Conservation (phyloP, 2,329 filamentous ascomycete genomes). For the Talaromyces sp. region DNA sequence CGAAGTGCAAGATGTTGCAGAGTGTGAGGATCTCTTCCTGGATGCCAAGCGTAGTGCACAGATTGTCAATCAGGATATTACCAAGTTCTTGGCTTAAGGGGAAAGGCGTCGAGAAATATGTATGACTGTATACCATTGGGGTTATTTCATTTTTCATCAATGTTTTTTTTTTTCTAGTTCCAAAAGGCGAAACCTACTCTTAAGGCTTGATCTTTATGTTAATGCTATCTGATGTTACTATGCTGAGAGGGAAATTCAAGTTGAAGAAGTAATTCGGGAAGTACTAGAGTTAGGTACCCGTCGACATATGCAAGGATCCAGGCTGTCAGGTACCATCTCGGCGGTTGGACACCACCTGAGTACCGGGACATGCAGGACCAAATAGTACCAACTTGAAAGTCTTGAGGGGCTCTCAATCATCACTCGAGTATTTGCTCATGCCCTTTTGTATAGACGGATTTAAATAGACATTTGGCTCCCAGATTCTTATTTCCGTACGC, state of each 20-base stretch:
- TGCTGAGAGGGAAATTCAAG: background rate
- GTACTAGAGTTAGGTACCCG: background rate
- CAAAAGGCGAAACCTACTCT: slow-evolving; percentile 29
- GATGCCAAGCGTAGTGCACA: slow-evolving; percentile 77
- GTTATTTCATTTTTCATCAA: slow-evolving; percentile 4
- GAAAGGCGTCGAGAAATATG: slow-evolving; percentile 29
- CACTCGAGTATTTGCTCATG: too few species aligned
- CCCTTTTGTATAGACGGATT: too few species aligned
- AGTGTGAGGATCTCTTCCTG: slow-evolving; percentile 83
- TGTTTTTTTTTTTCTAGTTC: slow-evolving; percentile 22
- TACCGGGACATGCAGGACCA: too few species aligned
- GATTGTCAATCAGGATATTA: slow-evolving; percentile 67
- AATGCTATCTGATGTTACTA: slow-evolving; percentile 27
- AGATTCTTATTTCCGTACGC: too few species aligned
- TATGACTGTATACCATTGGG: slow-evolving; percentile 30
- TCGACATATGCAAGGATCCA: background rate
- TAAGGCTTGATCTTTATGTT: slow-evolving; percentile 22
- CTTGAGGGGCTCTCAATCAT: too few species aligned
- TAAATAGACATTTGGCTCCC: too few species aligned
- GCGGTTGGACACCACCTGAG: background rate
- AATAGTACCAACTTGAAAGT: too few species aligned
- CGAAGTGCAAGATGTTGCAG: slow-evolving; percentile 73
- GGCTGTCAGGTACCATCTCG: background rate
- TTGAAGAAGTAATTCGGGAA: background rate
- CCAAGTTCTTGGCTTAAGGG: slow-evolving; percentile 60